Evolutionary conservation across 108 stramenopile species (phyloP).

Genomic region (Nannochloropsis salina): DNA sequence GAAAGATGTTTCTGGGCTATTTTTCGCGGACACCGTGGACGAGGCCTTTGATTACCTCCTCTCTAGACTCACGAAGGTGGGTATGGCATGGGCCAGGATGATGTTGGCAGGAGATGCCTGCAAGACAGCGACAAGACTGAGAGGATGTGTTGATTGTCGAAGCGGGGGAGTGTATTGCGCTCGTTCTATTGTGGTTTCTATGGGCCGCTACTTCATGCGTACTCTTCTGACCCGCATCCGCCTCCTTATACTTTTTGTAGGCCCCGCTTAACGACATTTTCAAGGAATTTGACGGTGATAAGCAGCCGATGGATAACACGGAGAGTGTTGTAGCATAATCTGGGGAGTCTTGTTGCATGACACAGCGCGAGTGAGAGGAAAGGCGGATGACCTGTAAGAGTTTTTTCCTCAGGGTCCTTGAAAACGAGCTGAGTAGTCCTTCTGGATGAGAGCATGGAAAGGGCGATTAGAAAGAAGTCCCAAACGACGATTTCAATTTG

Average conservation of each 20-base stretch:
- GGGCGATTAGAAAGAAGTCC: too few species aligned
- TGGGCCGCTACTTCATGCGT: too few species aligned
- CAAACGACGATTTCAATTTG: not conserved
- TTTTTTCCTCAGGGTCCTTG: not conserved
- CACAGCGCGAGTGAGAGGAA: not conserved
- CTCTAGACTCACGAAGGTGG: not conserved
- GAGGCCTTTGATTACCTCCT: constrained; percentile 10
- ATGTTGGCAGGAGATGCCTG: not conserved
- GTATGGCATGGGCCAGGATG: not conserved
- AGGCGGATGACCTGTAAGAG: not conserved
- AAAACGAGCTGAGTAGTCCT: too few species aligned
- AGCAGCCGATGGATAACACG: not conserved
- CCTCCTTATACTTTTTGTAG: not conserved
- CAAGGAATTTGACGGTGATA: not conserved
- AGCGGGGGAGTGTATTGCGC: too few species aligned
- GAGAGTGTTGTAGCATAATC: not conserved
- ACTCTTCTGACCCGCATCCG: not conserved
- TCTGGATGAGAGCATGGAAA: too few species aligned
- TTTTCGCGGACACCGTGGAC: constrained; percentile 18
- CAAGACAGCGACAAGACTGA: not conserved
- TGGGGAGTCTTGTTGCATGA: too few species aligned
- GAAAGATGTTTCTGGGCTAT: not conserved
- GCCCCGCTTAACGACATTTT: not conserved
- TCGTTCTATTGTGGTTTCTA: too few species aligned
- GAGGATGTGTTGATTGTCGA: not conserved